Conservation (phyloP, 768 basidiomycete genomes). For the Lactarius sp. region DNA sequence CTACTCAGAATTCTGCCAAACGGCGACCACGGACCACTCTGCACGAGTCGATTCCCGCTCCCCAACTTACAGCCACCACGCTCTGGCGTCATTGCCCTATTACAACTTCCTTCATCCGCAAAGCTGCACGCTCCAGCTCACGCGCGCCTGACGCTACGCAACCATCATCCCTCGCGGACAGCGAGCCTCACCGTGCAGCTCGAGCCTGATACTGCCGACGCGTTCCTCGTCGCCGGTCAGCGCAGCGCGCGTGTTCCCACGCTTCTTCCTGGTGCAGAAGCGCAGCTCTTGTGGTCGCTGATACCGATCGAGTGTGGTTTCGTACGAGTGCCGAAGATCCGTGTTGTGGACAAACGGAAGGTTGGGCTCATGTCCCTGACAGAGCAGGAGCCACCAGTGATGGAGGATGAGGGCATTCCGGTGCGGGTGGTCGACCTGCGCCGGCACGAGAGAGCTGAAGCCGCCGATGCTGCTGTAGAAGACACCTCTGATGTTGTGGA, state of each 20-base stretch:
- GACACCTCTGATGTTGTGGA: background rate
- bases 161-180: conserved; percentile 56
- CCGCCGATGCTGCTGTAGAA: conserved; percentile 40
- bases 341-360: conserved; percentile 47
- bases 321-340: conserved; percentile 56
- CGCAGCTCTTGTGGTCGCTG: conserved; percentile 58
- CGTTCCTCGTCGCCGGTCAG: conserved; percentile 80
- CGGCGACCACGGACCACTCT: conserved; percentile 41
- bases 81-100: conserved; percentile 60
- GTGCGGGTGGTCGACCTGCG: conserved; percentile 60
- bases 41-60: conserved; percentile 51
- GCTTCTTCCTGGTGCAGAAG: conserved; percentile 70
- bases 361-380: background rate
- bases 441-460: conserved; percentile 45
- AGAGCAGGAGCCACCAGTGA: conserved; percentile 35
- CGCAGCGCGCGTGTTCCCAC: conserved; percentile 61
- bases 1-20: conserved; percentile 42
- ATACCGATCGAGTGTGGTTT: conserved; percentile 74
- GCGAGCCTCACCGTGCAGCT: conserved; percentile 68
- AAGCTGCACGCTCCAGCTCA: conserved; percentile 57
- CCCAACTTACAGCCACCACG: conserved; percentile 57
- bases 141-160: conserved; percentile 58
- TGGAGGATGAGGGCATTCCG: conserved; percentile 61
- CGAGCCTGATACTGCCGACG: conserved; percentile 60
- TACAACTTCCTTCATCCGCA: conserved; percentile 58